Conservation (phyloP, 768 basidiomycete genomes). For the Lentinula edodes region DNA sequence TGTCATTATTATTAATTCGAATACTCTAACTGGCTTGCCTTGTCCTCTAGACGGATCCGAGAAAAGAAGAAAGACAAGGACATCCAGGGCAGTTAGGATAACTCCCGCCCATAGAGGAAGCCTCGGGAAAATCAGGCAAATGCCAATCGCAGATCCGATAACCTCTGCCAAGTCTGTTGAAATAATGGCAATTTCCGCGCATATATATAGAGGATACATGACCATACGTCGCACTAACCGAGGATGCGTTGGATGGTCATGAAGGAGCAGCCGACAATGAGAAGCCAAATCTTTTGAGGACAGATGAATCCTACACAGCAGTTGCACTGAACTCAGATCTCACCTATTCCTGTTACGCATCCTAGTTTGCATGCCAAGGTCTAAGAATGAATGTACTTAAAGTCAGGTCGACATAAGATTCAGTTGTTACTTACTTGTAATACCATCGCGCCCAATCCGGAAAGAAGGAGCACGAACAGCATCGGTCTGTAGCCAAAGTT, state of each 20-base stretch:
- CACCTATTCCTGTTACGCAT: constrained; percentile 61
- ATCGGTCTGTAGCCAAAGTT: constrained; percentile 67
- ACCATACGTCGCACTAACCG: constrained; percentile 39
- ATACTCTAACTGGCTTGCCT: constrained; percentile 49
- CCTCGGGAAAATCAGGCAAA: constrained; percentile 55
- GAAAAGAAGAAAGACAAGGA: constrained; percentile 54
- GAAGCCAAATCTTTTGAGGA: constrained; percentile 44
- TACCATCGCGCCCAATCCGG: constrained; percentile 64
- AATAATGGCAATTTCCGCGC: constrained; percentile 57
- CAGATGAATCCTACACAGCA: not conserved
- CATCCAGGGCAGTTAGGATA: constrained; percentile 52
- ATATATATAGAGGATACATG: constrained; percentile 50
- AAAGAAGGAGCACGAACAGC: constrained; percentile 56
- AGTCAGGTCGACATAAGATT: not conserved
- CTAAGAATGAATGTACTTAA: constrained; percentile 26
- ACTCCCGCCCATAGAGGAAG: constrained; percentile 55
- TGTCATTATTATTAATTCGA: constrained; percentile 50
- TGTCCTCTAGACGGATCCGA: constrained; percentile 51
- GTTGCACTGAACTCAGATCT: not conserved
- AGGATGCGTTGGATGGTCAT: constrained; percentile 46
- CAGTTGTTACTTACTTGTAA: constrained; percentile 41
- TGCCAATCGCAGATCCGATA: constrained; percentile 63
- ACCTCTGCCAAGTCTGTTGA: constrained; percentile 70
- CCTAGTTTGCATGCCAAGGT: constrained; percentile 67
- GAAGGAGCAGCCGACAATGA: constrained; percentile 50